Evolutionary conservation across 2,329 filamentous ascomycete species (phyloP).

Genomic region (Dactylellina sp.): DNA sequence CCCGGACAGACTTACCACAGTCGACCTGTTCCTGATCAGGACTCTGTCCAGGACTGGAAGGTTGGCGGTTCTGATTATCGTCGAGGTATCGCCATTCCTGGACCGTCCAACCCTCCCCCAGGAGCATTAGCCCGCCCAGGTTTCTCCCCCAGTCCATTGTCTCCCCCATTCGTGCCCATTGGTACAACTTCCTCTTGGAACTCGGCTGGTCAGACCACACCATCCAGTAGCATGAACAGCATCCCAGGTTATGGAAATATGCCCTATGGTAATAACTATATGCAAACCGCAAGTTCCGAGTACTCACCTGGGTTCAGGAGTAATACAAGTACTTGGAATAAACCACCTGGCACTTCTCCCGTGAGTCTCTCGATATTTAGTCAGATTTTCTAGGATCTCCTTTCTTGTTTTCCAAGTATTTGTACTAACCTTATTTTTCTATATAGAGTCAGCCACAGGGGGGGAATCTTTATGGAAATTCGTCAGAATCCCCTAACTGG

Average conservation of each 20-base stretch:
- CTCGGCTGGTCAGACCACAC: constrained; percentile 25
- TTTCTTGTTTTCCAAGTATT: not conserved
- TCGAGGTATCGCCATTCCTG: constrained; percentile 14
- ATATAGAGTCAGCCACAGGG: constrained; percentile 31
- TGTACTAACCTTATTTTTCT: not conserved
- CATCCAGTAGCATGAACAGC: constrained; percentile 28
- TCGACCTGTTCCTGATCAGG: constrained; percentile 33
- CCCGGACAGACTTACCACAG: constrained; percentile 20
- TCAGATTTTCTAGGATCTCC: not conserved
- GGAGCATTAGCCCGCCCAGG: constrained; percentile 22
- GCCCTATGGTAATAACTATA: constrained; percentile 26
- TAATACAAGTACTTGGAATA: constrained; percentile 26
- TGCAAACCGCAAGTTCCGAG: constrained; percentile 28
- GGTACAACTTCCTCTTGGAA: constrained; percentile 42
- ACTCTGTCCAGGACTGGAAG: constrained; percentile 39
- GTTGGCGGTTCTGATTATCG: constrained; percentile 21
- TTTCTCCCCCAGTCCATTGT: constrained; percentile 47
- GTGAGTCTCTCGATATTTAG: constrained; percentile 19
- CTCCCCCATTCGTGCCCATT: constrained; percentile 42
- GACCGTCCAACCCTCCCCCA: constrained; percentile 20
- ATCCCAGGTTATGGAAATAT: constrained; percentile 22
- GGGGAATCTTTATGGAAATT: constrained; percentile 44
- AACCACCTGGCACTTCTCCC: constrained; percentile 26
- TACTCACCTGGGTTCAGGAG: constrained; percentile 37
- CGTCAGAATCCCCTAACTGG: constrained; percentile 51